Percentiles rank a stretch among this genome's conserved stretches.
These are phyloP conservation scores for Drechslerella coelobrocha DNA, from an alignment of 2,329 filamentous ascomycete species.

Conservation along the genomic window DNA sequence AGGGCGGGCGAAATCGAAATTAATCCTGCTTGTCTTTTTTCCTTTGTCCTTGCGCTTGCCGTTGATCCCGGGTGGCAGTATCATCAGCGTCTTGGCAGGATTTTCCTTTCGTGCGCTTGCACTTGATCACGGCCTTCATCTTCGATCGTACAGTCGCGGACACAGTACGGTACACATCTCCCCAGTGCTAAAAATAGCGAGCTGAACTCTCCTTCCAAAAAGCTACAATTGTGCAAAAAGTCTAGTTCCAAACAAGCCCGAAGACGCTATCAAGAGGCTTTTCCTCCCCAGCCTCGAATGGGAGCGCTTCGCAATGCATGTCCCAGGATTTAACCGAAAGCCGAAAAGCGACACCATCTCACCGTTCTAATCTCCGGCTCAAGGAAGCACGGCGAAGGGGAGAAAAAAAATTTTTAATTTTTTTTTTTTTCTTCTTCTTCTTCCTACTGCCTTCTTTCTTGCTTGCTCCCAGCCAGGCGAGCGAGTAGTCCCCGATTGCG, in stretches of 20 bases:
- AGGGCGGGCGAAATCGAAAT: neutral
- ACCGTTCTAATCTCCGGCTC: constrained; percentile 3
- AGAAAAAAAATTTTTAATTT: constrained; percentile 21
- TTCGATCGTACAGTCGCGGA: neutral
- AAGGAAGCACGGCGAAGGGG: neutral
- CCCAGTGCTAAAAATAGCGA: constrained; percentile 42
- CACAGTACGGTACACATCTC: neutral
- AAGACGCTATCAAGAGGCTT: constrained; percentile 7
- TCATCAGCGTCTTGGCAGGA: constrained; percentile 31
- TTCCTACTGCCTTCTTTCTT: constrained; percentile 7
- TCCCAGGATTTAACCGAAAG: constrained; percentile 43
- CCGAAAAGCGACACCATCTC: constrained; percentile 9
- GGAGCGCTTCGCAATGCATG: constrained; percentile 43
- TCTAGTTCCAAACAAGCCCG: constrained; percentile 6
- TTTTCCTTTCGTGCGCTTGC: neutral
- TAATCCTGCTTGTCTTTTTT: constrained; percentile 20
- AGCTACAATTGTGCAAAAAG: constrained; percentile 42
- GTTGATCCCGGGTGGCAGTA: constrained; percentile 34
- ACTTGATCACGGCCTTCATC: neutral
- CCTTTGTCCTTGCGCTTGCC: constrained; percentile 20
- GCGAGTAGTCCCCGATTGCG: constrained; percentile 43
- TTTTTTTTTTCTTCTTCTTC: constrained; percentile 2
- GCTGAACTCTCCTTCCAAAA: constrained; percentile 34
- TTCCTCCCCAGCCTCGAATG: constrained; percentile 19
- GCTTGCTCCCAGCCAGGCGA: constrained; percentile 31